Evolutionary conservation across 2,329 filamentous ascomycete genomes (phyloP).

Genomic region (Myotisia sp.): DNA sequence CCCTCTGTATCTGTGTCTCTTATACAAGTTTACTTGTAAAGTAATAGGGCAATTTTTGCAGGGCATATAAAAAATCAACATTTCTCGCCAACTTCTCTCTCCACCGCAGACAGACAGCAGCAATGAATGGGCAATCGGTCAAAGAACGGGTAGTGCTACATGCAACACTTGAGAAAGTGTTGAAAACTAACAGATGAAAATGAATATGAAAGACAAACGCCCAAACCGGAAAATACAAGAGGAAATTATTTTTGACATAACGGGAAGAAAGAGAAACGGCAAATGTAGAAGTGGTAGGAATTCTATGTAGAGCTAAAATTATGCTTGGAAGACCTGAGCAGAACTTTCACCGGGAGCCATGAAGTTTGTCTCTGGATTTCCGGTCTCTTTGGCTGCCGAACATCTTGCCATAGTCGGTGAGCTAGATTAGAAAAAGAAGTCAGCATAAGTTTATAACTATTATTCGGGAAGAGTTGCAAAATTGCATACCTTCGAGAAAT

Average conservation of each 20-base stretch:
- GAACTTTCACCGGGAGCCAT: constrained; percentile 51
- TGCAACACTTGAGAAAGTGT: neutral
- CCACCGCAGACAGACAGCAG: neutral
- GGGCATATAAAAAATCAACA: neutral
- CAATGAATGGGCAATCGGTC: no score
- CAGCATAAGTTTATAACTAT: constrained; percentile 7
- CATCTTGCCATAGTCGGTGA: constrained; percentile 97
- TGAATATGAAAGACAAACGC: constrained; percentile 15
- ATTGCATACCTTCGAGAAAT: constrained; percentile 78
- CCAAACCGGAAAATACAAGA: constrained; percentile 10
- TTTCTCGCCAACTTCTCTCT: neutral
- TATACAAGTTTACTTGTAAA: constrained; percentile 4
- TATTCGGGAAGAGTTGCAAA: constrained; percentile 9
- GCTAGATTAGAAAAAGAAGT: constrained; percentile 36
- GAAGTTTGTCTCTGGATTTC: constrained; percentile 63
- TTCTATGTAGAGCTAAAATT: constrained; percentile 7
- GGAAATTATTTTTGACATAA: constrained; percentile 10
- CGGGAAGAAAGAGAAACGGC: neutral
- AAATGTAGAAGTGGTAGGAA: constrained; percentile 7
- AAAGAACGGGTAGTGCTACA: constrained; percentile 3
- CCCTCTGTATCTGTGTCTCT: constrained; percentile 1
- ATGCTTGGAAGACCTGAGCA: constrained; percentile 5
- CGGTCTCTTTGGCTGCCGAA: constrained; percentile 77
- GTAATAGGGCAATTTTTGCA: neutral
- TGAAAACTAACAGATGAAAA: constrained; percentile 11